Conservation (phyloP, 345 rosid species). For the Bretschneidera sinensis region DNA sequence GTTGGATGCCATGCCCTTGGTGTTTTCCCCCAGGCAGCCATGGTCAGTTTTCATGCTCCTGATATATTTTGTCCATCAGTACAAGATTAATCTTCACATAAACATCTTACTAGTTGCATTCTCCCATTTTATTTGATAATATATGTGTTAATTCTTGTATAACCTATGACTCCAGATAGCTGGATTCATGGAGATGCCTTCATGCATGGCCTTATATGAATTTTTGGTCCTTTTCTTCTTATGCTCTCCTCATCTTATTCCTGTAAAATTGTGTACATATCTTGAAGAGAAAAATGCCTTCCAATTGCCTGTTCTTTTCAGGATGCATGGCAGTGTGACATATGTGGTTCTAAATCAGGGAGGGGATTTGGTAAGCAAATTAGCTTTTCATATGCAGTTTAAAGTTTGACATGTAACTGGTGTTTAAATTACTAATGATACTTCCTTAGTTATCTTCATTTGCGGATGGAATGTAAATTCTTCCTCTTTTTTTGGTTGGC, state of each 20-base stretch:
- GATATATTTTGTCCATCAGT: background rate
- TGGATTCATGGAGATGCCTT: background rate
- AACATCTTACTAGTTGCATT: background rate
- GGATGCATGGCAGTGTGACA: conserved; percentile 98
- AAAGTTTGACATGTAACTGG: background rate
- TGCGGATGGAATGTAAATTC: conserved; percentile 31
- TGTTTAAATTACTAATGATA: conserved; percentile 18
- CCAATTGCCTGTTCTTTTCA: conserved; percentile 21
- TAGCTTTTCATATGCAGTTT: no score
- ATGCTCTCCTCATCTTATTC: no score
- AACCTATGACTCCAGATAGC: no score
- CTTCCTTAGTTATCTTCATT: conserved; percentile 50
- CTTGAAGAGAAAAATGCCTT: no score
- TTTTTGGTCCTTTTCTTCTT: conserved; percentile 4
- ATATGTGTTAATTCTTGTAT: no score
- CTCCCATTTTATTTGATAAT: no score
- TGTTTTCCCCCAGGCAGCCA: conserved; percentile 88
- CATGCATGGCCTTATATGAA: background rate
- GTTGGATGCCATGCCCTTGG: conserved; percentile 89
- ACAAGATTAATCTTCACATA: background rate
- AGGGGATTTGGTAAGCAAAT: conserved; percentile 89
- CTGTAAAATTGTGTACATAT: no score
- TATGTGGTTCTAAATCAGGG: conserved; percentile 86
- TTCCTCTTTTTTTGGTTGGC: conserved; percentile 5
- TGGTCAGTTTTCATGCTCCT: conserved; percentile 47